Evolutionary conservation across 495 filamentous ascomycete species (phyloP), one percentile per base, ranked within the genome.

Genomic region (Aspergillus biplanus): DNA sequence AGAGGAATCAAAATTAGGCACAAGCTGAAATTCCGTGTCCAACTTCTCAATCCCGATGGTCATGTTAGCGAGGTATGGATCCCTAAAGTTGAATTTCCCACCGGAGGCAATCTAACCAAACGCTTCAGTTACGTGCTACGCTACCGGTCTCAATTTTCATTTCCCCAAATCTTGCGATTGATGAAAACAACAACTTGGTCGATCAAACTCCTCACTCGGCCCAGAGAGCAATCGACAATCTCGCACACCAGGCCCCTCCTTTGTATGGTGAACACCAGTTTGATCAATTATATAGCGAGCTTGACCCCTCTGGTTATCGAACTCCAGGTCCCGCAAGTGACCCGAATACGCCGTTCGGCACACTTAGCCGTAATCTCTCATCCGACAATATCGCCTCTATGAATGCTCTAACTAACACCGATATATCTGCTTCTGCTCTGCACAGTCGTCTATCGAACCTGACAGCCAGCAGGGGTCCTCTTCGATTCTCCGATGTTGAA

Each of bases 121-220:
- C 8, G 21, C 5, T 34, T 39, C 63, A 90, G 86, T 85, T 97
- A 52, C 90, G 93, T 18, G 92, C 92, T 47, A 91, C 90, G 16
- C 83, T 97, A 31, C 92, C 93, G 4, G 84, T 99, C 34, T 89
- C 89, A 34, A 87, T 99, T 35, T 97, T 94, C 76, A 96, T 98
- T 65, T 99, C 95, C 12, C 95, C 95, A 15, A 90, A 92, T 68
- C 86, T 96, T 71, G 87, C 90, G 9, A 82, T 97, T 37, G 89
- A 91, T 66, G 90, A 94, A 18, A 83, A 93, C 63, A 91, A 93
- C 58, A 87, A 87, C 63, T 79, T 92, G 16, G 80, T 87, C 15
- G 78, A 83, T 53, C 81, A 85, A 59, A 74, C 80, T 1, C 81
- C 82, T 6, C 71, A 77, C 52, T 54, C 71, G 1, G 68, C 74